Conservation (phyloP, 2,329 filamentous ascomycete genomes). For the Colletotrichum orbiculare region DNA sequence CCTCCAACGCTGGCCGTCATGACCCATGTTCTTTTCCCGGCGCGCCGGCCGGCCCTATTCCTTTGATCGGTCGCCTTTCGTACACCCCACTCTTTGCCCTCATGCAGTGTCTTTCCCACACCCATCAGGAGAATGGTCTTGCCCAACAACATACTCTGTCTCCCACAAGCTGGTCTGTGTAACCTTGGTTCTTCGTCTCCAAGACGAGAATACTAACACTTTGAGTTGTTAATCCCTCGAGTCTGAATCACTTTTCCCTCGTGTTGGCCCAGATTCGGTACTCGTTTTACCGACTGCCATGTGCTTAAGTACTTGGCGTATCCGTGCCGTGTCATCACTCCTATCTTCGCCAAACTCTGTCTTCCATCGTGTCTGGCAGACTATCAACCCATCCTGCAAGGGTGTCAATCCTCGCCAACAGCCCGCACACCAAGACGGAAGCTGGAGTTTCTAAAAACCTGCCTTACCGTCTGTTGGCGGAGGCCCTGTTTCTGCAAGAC, state of each 20-base stretch:
- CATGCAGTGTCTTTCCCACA: conserved; percentile 26
- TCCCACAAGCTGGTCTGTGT: conserved; percentile 28
- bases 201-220: conserved; percentile 22
- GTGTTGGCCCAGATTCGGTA: not conserved
- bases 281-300: too few species aligned
- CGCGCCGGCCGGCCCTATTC: conserved; percentile 21
- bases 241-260: conserved; percentile 2
- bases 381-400: too few species aligned
- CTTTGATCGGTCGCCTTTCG: conserved; percentile 19
- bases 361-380: too few species aligned
- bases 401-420: too few species aligned
- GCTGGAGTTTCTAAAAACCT: too few species aligned
- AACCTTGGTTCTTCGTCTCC: conserved; percentile 9
- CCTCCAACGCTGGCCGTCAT: conserved; percentile 4
- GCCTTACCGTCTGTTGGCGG: too few species aligned
- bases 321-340: too few species aligned
- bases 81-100: conserved; percentile 34
- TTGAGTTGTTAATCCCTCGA: conserved; percentile 20
- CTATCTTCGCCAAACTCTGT: too few species aligned
- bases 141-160: conserved; percentile 14
- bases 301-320: too few species aligned
- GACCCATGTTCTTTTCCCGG: conserved; percentile 13
- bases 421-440: too few species aligned
- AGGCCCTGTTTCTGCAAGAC: too few species aligned
- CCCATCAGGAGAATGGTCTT: conserved; percentile 29